Evolutionary conservation across 805 yeast species (phyloP), one percentile per base, ranked within the genome.

Genomic region (Cyberlindnera americana): DNA sequence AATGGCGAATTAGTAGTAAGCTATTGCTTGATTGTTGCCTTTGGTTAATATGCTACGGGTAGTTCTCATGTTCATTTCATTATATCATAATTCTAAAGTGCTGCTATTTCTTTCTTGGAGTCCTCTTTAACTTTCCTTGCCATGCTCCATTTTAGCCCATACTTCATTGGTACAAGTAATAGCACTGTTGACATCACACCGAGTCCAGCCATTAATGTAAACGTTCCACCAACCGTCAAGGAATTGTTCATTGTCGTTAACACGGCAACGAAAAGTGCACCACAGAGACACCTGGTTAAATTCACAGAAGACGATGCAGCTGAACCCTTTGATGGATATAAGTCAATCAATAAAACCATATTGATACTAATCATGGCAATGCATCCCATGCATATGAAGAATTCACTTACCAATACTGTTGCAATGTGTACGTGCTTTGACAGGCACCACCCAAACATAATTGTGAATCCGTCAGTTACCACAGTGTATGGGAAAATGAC

Each of bases 381-480:
- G 5, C 81, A 67, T 13, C 80, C 70, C 43, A 71, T 59, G 5
- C 90, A 78, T 2, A 78, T 66, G 38, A 81, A 57, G 31, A 77
- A 78, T 3, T 81, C 66, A 42, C 75, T 64, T 1, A 85, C 69
- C 14, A 86, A 34, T 3, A 46, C 33, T 2, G 39, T 28, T 5
- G 45, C 36, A 12, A 46, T 35, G 19, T 35, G 37, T 1, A 35
- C 33, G 9, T 37, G 24, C 19, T 45, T 0, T 76, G 75, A 66
- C 12, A 86, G 53, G 43, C 87, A 76, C 95, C 95, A 87, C 1
- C 95, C 95, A 59, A 72, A 84, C 19, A 78, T 60, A 1, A 81
- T 44, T 1, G 75, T 49, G 9, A 72, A 68, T 0, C 67, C 67
- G 18, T 60, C 48, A 3, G 72, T 53, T 5, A 75, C 47, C 2